Percentiles rank a stretch among this genome's conserved stretches.
These are phyloP conservation scores for Citrus glauca DNA, from an alignment of 345 rosid genomes.

Conservation along the genomic window DNA sequence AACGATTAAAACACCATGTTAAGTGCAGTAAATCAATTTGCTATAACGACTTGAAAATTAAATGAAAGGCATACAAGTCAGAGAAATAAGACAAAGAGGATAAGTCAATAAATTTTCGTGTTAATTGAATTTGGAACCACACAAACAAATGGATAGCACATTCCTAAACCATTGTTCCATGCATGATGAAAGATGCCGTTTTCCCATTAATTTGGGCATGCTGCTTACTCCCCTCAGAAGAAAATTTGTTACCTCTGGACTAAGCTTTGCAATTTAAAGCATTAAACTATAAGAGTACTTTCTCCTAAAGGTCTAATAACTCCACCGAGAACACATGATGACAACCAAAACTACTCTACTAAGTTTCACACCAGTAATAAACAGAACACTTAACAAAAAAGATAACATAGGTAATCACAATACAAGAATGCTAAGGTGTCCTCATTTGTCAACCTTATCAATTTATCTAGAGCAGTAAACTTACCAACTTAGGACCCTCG, in stretches of 20 bases:
- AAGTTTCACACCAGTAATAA: background rate
- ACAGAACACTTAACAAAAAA: background rate
- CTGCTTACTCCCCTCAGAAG: background rate
- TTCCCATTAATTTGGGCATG: background rate
- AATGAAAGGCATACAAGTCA: background rate
- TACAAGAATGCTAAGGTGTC: background rate
- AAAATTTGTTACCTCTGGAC: background rate
- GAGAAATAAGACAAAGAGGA: background rate
- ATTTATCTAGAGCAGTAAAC: constrained; percentile 8
- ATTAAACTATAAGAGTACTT: background rate
- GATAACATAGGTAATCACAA: background rate
- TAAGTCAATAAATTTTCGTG: background rate
- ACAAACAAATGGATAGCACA: background rate
- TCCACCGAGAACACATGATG: background rate
- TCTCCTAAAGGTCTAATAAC: background rate
- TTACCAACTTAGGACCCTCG: constrained; percentile 88
- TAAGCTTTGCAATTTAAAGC: background rate
- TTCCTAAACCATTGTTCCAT: background rate
- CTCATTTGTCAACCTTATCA: background rate
- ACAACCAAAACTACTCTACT: background rate
- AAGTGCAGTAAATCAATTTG: background rate
- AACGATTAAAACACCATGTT: background rate
- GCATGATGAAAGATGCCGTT: background rate
- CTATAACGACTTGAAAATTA: background rate
- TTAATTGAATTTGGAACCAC: background rate